Base-by-base conservation (phyloP, 2,329 filamentous ascomycete genomes). In the Penicillium sp. region DNA sequence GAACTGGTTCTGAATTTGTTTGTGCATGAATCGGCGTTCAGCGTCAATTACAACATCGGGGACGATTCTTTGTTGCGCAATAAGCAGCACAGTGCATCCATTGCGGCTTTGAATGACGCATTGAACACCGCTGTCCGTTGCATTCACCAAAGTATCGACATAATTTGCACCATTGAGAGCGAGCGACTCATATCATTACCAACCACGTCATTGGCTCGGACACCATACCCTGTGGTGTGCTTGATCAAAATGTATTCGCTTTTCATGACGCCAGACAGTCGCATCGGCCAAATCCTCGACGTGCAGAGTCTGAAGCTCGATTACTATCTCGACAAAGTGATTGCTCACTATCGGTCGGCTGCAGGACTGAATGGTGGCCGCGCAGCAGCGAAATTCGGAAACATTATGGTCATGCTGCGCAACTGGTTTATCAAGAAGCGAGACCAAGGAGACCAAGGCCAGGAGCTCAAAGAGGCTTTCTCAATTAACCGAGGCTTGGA, bases 221-320 rank as follows among this genome's bases (percentile, higher is more conserved):
- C 90, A 16, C 84, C 87, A 10, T 91, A 90, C 66, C 86, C 85
- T 5, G 81, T 87, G 2, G 86, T 91, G 18, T 84, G 89, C 31
- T 77, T 91, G 36, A 87, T 90, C 68, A 91, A 91, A 71, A 82
- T 92, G 57, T 88, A 87, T 71, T 86, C 89, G 47, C 84, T 86
- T 8, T 85, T 87, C 3, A 83, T 83, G 1, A 81, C 82, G 13
- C 82, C 86, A 0, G 81, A 82, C 39, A 87, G 84, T 14, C 86
- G 87, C 61, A 80, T 92, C 1, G 86, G 85, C n/a, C 83, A 83
- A 56, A 82, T 92, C 16, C 86, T 93, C 58, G 81, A 86, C 60
- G 84, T 84, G 58, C 82, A 87, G 51, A 81, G 86, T 60, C 82
- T 93, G 74, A 85, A 86, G 56, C 76, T 83, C 14, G 81, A 85